Evolutionary conservation across 2,329 filamentous ascomycete species (phyloP), one percentile per base, ranked within the genome.

Genomic region (Aphanocladium album): DNA sequence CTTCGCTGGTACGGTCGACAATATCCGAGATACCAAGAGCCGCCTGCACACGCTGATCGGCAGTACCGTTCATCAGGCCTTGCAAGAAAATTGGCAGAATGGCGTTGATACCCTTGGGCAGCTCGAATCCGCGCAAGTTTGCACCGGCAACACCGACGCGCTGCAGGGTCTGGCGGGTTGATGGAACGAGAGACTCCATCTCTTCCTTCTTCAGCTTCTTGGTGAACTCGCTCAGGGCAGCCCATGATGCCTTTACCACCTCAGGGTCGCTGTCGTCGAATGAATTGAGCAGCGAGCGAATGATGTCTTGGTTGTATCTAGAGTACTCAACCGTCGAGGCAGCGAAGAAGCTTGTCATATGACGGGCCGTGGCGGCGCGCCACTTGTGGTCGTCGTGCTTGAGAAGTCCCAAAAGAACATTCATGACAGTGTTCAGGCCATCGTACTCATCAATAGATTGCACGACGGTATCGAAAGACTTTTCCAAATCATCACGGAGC

Each of bases 21-120:
- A 99, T 90, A 72, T 99, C 96, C 2, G 93, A 96, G 67, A 99
- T 96, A 60, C 91, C 95, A 64, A 98, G 81, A 50, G 96, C 95
- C 61, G 95, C 87, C 72, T 96, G 90, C 27, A 91, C 95, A 72
- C 93, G 85, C 77, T 99, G 95, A 5, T 99, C 95, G 17, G 90
- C 80, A 41, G 89, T 93, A 61, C 95, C 96, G 69, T 99, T 98
- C 89, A 99, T 96, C 66, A 99, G 82, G 76, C 95, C 95, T 72
- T 99, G 96, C 71, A 98, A 76, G 83, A 99, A 98, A 66, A 99
- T 98, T 2, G 96, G 95, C 63, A 99, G 78, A 65, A 99, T 88
- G 64, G 95, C 93, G 70, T 92, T 96, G 80, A 99, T 96, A 64
- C 96, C 96, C 83, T 98, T 99, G 1, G 93, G 95, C 60, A 98